Conservation (phyloP, 2,329 filamentous ascomycete genomes). For the Tolypocladium paradoxum region DNA sequence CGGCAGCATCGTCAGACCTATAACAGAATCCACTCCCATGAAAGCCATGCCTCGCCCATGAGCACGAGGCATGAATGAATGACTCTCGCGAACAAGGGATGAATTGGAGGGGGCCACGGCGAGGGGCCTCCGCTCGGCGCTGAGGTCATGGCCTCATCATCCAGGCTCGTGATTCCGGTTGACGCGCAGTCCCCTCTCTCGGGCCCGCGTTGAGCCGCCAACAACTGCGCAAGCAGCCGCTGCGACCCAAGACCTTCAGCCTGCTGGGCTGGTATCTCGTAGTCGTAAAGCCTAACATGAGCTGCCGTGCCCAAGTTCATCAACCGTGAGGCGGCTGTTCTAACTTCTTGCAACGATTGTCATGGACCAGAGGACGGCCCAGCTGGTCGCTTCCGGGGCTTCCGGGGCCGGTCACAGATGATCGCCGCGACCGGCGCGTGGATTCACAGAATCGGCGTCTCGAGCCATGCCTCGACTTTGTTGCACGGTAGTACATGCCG, state of each 20-base stretch:
- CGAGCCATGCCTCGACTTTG: neutral
- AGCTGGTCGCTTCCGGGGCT: neutral
- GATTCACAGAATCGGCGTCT: neutral
- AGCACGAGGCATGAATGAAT: no score
- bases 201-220: neutral
- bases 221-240: neutral
- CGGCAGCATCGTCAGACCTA: neutral
- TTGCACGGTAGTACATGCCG: neutral
- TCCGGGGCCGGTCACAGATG: neutral
- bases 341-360: neutral
- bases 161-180: neutral
- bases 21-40: no score
- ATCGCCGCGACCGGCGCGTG: neutral
- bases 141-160: slow-evolving; percentile 4
- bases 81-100: no score
- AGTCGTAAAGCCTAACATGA: neutral
- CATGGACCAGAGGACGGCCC: neutral
- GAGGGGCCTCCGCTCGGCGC: no score
- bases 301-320: neutral
- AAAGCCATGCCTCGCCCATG: no score
- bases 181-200: neutral
- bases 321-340: neutral
- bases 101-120: no score
- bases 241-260: neutral
- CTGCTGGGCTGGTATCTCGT: neutral